Conservation (phyloP, 352 stramenopile species). For the Blastocystis sp. region DNA sequence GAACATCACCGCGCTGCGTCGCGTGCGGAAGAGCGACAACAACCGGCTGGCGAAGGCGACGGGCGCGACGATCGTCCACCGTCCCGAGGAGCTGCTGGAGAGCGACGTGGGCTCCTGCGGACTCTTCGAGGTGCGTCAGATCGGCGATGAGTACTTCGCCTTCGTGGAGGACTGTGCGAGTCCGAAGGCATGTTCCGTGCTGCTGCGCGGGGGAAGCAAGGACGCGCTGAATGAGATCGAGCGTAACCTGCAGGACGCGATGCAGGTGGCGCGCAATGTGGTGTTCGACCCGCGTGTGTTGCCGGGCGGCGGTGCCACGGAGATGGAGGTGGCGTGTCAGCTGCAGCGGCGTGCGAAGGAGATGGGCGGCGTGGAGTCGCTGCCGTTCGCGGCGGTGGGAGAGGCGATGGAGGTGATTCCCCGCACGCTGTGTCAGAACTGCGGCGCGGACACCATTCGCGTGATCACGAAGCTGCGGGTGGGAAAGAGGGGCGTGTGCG, state of each 20-base stretch:
- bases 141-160: slow-evolving; percentile 90
- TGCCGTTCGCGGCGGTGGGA: slow-evolving; percentile 86
- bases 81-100: slow-evolving; percentile 95
- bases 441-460: slow-evolving; percentile 91
- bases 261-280: slow-evolving; percentile 97
- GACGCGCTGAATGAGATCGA: slow-evolving; percentile 99
- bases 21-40: slow-evolving; percentile 98
- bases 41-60: slow-evolving; percentile 90
- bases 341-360: slow-evolving; percentile 73
- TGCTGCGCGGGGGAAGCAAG: slow-evolving; percentile 92
- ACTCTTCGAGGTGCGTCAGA: slow-evolving; percentile 89
- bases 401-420: slow-evolving; percentile 97
- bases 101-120: slow-evolving; percentile 94
- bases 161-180: slow-evolving; percentile 96
- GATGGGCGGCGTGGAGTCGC: slow-evolving; percentile 89
- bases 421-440: slow-evolving; percentile 95
- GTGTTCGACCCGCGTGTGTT: slow-evolving; percentile 92
- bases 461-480: slow-evolving; percentile 86
- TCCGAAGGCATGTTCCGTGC: slow-evolving; percentile 91
- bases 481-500: slow-evolving; percentile 2
- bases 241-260: slow-evolving; percentile 94
- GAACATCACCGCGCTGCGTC: slow-evolving; percentile 92
- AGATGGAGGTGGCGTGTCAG: slow-evolving; percentile 89
- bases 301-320: slow-evolving; percentile 83
- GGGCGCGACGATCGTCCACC: slow-evolving; percentile 90